Evolutionary conservation across 2,329 filamentous ascomycete species (phyloP).

Genomic region (Trichoderma polysporum): DNA sequence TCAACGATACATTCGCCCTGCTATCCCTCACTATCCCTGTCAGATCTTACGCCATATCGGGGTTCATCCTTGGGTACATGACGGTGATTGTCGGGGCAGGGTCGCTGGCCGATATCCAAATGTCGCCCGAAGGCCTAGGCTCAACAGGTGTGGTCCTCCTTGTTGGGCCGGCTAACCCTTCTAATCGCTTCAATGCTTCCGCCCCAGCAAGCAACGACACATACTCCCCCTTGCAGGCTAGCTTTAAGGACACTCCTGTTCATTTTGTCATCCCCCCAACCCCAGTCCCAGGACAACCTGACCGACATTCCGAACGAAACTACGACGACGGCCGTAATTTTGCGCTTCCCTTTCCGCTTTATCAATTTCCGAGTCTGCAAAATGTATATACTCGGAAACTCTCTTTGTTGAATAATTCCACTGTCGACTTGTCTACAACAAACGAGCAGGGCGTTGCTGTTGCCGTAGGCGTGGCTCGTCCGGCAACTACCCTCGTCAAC

Average conservation of each 20-base stretch:
- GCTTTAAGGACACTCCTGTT: slow-evolving; percentile 47
- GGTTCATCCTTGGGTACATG: slow-evolving; percentile 76
- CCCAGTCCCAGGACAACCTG: slow-evolving; percentile 36
- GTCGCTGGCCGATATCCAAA: slow-evolving; percentile 61
- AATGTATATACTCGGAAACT: slow-evolving; percentile 54
- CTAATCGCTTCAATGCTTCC: slow-evolving; percentile 60
- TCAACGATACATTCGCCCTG: slow-evolving; percentile 73
- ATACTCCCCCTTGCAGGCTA: slow-evolving; percentile 38
- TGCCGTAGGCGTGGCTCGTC: slow-evolving; percentile 76
- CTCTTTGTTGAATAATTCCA: slow-evolving; percentile 62
- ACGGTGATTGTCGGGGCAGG: slow-evolving; percentile 72
- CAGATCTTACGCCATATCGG: slow-evolving; percentile 55
- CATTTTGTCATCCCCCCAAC: slow-evolving; percentile 62
- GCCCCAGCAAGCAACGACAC: slow-evolving; percentile 48
- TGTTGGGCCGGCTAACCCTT: slow-evolving; percentile 63
- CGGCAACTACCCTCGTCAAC: slow-evolving; percentile 66
- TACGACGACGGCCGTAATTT: slow-evolving; percentile 40
- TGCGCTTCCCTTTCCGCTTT: slow-evolving; percentile 57
- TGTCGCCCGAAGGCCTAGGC: slow-evolving; percentile 68
- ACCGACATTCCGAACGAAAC: slow-evolving; percentile 46
- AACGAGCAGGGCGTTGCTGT: slow-evolving; percentile 72
- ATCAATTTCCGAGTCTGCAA: slow-evolving; percentile 61
- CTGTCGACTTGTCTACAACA: slow-evolving; percentile 62
- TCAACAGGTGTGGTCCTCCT: slow-evolving; percentile 68
- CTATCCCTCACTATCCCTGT: slow-evolving; percentile 81